Evolutionary conservation across 441 rosid genomes (phyloP), one percentile per base, ranked within the genome.

Genomic region (Corymbia calophylla): DNA sequence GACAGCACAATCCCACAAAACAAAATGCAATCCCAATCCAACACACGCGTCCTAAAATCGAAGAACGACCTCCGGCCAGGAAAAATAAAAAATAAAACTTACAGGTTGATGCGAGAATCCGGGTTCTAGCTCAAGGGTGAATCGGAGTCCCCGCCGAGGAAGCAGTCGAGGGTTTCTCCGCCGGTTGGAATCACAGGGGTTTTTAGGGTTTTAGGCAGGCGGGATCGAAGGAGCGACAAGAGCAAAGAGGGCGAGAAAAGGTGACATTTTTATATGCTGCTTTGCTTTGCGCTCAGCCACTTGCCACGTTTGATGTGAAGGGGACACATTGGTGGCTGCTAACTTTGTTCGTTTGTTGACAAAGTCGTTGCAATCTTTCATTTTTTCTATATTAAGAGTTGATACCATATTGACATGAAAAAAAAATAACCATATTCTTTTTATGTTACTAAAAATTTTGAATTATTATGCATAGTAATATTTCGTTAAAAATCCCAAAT

Each of bases 141-240:
- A 77, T 77, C n/a, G 64, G 25, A 23, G 25, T 58, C 18, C 49
- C 51, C 51, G 84, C 84, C 84, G 84, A 77, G n/a, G 84, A 77
- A 14, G 53, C n/a, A 27, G 6, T 1, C 0, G 39, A 13, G n/a
- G 84, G n/a, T 11, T 77, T 44, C n/a, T 44, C 84, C 25, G 27
- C 84, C 51, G 51, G 16, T 44, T 0, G 84, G 44, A n/a, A 77
- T 23, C 84, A 13, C 32, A 0, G 10, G 0, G 18, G 29, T 23
- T 25, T 35, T 39, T 73, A 73, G 82, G 82, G 84, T 23, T 77
- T 4, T 12, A 5, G 49, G 9, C 49, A 73, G n/a, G 47, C n/a
- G 44, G n/a, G 44, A 77, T 23, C 51, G n/a, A 27, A 77, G 16
- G 39, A 39, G 82, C 7, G 82, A 70, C 27, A 9, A 8, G 19